Conservation (phyloP, 2,329 filamentous ascomycete species). For the Ramularia endophylla region DNA sequence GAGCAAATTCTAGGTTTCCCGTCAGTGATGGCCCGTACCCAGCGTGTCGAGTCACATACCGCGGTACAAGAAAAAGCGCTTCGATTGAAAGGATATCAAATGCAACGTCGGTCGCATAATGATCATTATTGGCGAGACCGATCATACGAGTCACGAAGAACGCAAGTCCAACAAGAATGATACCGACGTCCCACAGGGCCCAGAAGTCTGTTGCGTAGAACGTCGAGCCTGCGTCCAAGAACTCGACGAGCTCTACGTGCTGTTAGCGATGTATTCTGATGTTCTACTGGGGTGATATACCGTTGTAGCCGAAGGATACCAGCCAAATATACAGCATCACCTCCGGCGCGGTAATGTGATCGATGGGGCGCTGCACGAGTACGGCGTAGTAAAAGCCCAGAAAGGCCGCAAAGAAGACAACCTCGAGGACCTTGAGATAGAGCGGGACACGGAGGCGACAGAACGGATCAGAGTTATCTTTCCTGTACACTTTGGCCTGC, state of each 20-base stretch:
- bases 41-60: slow-evolving; percentile 32
- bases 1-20: slow-evolving; percentile 62
- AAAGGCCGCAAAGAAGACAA: slow-evolving; percentile 71
- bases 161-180: slow-evolving; percentile 34
- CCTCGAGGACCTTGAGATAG: slow-evolving; percentile 80
- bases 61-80: slow-evolving; percentile 81
- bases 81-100: slow-evolving; percentile 89
- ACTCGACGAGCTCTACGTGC: slow-evolving; percentile 57
- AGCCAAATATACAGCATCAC: slow-evolving; percentile 78
- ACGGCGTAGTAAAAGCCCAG: slow-evolving; percentile 82
- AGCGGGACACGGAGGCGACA: slow-evolving; percentile 72
- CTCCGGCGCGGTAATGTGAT: slow-evolving; percentile 63
- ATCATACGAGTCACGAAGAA: slow-evolving; percentile 65
- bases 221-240: slow-evolving; percentile 76
- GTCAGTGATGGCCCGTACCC: slow-evolving; percentile 3
- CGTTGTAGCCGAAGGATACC: slow-evolving; percentile 80
- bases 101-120: slow-evolving; percentile 64
- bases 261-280: slow-evolving; percentile 14
- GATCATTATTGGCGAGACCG: slow-evolving; percentile 57
- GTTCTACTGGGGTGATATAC: slow-evolving; percentile 32
- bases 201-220: slow-evolving; percentile 82
- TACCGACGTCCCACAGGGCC: slow-evolving; percentile 56
- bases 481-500: slow-evolving; percentile 69
- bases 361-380: slow-evolving; percentile 61
- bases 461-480: slow-evolving; percentile 60